Evolutionary conservation across 495 filamentous ascomycete genomes (phyloP).

Genomic region (Talaromyces adpressus): DNA sequence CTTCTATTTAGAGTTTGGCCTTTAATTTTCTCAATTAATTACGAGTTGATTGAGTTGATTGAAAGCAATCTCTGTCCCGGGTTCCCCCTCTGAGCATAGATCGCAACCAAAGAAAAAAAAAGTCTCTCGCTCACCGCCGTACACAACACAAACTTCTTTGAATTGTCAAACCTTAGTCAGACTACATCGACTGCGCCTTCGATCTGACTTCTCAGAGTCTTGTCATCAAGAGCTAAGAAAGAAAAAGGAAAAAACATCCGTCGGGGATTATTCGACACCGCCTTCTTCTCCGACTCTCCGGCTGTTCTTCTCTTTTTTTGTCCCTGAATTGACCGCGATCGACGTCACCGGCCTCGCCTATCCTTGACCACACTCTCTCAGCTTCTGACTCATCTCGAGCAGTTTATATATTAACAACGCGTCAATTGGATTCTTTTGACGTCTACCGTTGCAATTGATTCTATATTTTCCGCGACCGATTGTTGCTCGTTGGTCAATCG

Average conservation of each 20-base stretch:
- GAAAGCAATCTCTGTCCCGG: background rate
- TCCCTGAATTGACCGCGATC: background rate
- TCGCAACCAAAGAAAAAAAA: background rate
- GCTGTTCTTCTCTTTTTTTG: background rate
- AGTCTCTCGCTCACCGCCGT: background rate
- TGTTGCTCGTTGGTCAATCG: background rate
- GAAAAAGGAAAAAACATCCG: background rate
- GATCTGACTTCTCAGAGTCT: background rate
- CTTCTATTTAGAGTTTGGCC: background rate
- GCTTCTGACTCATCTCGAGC: background rate
- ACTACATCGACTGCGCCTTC: background rate
- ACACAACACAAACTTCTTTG: background rate
- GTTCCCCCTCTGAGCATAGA: background rate
- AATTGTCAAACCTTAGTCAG: background rate
- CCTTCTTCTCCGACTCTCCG: background rate
- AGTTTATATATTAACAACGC: background rate
- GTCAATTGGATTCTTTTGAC: background rate
- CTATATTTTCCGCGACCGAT: background rate
- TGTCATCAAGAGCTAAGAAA: background rate
- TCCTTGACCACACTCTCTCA: background rate
- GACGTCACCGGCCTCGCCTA: background rate
- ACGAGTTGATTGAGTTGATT: background rate
- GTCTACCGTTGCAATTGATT: background rate
- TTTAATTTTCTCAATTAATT: background rate
- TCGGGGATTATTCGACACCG: background rate